Evolutionary conservation across 208 protist species (phyloP).

Genomic region (Wallacemonas sp.): DNA sequence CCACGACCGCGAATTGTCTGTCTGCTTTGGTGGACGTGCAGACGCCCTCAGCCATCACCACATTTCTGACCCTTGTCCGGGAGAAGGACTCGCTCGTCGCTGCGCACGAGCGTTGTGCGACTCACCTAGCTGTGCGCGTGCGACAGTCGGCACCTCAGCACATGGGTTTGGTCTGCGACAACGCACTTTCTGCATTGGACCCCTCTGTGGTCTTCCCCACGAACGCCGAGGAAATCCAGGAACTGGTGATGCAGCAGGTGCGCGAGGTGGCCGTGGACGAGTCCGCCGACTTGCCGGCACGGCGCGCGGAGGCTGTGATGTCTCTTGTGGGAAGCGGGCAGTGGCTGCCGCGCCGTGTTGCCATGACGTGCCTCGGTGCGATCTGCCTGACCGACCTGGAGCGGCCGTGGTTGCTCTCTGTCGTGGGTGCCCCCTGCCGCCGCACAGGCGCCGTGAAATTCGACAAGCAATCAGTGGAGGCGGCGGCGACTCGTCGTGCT

Average conservation of each 20-base stretch:
- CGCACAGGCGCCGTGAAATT: background rate
- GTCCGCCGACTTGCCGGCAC: conserved; percentile 18
- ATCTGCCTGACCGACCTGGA: conserved; percentile 63
- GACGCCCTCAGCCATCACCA: conserved; percentile 30
- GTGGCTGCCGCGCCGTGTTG: conserved; percentile 48
- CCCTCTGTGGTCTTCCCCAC: conserved; percentile 56
- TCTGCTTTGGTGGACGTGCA: conserved; percentile 47
- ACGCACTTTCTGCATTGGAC: conserved; percentile 21
- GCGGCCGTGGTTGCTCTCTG: conserved; percentile 39
- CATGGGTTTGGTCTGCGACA: background rate
- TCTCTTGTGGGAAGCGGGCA: conserved; percentile 21
- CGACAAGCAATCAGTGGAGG: background rate
- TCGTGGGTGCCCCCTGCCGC: conserved; percentile 1
- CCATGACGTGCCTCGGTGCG: conserved; percentile 52
- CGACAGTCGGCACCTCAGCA: conserved; percentile 15
- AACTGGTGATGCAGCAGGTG: conserved; percentile 43
- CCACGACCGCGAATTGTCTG: conserved; percentile 29
- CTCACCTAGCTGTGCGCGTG: conserved; percentile 53
- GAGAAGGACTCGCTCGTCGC: conserved; percentile 40
- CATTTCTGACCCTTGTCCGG: conserved; percentile 58
- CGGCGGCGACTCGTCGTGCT: background rate
- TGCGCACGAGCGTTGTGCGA: conserved; percentile 59
- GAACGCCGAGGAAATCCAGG: conserved; percentile 43
- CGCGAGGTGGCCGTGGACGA: background rate
- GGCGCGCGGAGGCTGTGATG: conserved; percentile 24